Base-by-base conservation (phyloP, 768 basidiomycete species). In the Cantharellus anzutake region DNA sequence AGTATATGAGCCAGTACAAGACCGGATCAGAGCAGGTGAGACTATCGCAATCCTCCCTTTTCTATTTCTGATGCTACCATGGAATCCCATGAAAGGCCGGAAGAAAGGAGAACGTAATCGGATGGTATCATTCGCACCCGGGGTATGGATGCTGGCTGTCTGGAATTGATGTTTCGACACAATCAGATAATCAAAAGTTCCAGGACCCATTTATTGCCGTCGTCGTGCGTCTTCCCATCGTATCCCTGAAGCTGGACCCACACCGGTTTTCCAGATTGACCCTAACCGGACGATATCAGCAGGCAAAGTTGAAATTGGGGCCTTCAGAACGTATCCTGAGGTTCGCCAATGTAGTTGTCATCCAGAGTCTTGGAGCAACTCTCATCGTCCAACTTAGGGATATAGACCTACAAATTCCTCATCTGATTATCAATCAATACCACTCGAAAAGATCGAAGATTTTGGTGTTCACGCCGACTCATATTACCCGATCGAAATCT, bases 121-220 rank as follows among this genome's bases (percentile, higher is more conserved):
- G 91, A n/a, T 94, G 91, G 91, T 96, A 96, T 69, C 91, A 96
- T 70, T 94, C 91, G 14, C 96, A 99, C 73, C 96, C 96, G 3
- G 96, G 96, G 11, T 99, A 98, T 68, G 96, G 96, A 16, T 99
- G 96, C 70, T 99, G 96, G 96, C 73, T 99, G 4, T 97, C 93
- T 7, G 96, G 96, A 35, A 98, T 99, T 72, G 96, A 99, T 67
- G 96, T 98, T 61, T 88, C 86, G 68, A 99, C 96, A 0, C 96
- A 99, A 68, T 78, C 87, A 73, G 91, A 81, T 66, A 93, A 97
- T 69, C 94, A 99, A 67, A 84, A 84, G 67, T 92, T 80, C 73
- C 86, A 87, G 70, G 94, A 99, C 70, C 94, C 94, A 2, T 99
- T 97, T 68, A 82, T 98, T 39, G 94, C 94, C 4, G 89, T 99